phyloP scores from a whole-genome alignment of 306 rosid species.

The Medicago ruthenica region DNA sequence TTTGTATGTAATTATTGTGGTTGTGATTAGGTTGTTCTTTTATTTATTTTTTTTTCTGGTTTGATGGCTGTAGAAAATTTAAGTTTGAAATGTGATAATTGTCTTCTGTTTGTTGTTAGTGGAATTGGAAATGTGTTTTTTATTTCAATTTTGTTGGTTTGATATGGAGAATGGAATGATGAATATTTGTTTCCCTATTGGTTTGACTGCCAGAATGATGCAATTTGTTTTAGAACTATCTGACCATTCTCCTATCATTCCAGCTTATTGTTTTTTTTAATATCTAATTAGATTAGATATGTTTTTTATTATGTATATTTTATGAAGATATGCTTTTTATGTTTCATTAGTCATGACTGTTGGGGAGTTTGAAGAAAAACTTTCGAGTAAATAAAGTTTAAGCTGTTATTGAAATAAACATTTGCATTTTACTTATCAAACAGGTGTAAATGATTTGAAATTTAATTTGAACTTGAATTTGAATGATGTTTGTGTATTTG shows the following conservation, averaged over 20 bases:
- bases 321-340: neutral
- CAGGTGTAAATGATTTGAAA: too few relatives aligned
- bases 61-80: neutral
- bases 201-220: constrained; percentile 56
- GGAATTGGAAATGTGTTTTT: too few relatives aligned
- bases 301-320: neutral
- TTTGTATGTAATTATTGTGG: too few relatives aligned
- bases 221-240: constrained; percentile 51
- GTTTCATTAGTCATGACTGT: neutral
- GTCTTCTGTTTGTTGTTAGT: neutral
- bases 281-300: neutral
- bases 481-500: too few relatives aligned
- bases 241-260: constrained; percentile 44
- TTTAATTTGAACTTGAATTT: too few relatives aligned
- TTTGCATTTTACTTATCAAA: too few relatives aligned
- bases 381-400: too few relatives aligned
- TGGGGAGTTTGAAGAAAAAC: neutral
- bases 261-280: neutral
- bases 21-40: too few relatives aligned
- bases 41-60: too few relatives aligned
- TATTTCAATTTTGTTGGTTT: neutral
- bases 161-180: constrained; percentile 44
- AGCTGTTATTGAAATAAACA: too few relatives aligned
- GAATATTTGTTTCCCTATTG: constrained; percentile 53
- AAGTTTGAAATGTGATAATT: neutral